Conservation (phyloP, 768 basidiomycete species). For the Pleurotus tuber-regium region DNA sequence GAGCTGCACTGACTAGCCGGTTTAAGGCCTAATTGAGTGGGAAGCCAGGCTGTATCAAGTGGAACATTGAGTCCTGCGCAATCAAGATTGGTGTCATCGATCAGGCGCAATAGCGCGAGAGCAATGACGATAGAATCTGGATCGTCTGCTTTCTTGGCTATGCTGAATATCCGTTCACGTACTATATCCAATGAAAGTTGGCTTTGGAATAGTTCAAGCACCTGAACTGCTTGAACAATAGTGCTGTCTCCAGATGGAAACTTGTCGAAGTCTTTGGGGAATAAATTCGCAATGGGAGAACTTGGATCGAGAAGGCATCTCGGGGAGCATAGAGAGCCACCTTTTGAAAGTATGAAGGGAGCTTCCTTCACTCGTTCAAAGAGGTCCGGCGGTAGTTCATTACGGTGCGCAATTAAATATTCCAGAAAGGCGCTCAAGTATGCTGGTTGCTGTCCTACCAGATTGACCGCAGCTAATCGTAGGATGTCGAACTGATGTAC, state of each 20-base stretch:
- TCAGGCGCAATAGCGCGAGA: constrained; percentile 20
- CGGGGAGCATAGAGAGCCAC: constrained; percentile 18
- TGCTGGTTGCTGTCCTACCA: background rate
- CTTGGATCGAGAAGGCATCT: constrained; percentile 28
- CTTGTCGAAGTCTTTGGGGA: constrained; percentile 6
- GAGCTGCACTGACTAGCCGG: constrained; percentile 22
- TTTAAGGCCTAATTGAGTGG: constrained; percentile 32
- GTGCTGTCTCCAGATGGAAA: background rate
- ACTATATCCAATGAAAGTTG: constrained; percentile 29
- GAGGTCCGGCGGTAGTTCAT: background rate
- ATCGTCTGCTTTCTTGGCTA: constrained; percentile 20
- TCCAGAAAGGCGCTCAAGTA: background rate
- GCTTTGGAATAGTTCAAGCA: constrained; percentile 26
- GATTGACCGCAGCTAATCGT: background rate
- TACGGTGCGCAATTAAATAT: background rate
- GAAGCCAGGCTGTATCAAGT: constrained; percentile 31
- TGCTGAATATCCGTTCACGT: constrained; percentile 32
- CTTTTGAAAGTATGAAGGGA: constrained; percentile 12
- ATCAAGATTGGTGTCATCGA: constrained; percentile 18
- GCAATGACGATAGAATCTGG: constrained; percentile 13
- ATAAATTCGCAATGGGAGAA: constrained; percentile 28
- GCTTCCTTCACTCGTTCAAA: background rate
- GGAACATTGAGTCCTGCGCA: constrained; percentile 15
- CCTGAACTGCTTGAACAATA: constrained; percentile 2
- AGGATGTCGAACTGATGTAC: background rate